Percentiles rank a stretch among this genome's conserved stretches.
phyloP scores from a whole-genome alignment of 805 yeast species.

The Starmerella bombicola region DNA sequence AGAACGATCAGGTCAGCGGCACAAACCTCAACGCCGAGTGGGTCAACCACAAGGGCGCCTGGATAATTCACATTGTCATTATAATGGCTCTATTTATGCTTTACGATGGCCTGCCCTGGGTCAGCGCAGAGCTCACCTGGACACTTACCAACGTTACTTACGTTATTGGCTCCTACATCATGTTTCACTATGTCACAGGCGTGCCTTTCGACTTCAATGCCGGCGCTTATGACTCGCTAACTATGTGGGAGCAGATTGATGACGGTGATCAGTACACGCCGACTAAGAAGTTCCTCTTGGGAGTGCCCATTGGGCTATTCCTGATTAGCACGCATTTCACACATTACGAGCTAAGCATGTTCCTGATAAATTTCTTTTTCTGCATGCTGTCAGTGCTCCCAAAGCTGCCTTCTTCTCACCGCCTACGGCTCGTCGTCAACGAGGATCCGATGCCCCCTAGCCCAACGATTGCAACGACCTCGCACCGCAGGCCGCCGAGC shows the following conservation, averaged over 20 bases:
- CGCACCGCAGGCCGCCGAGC: constrained; percentile 16
- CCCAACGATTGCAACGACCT: constrained; percentile 5
- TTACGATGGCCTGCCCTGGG: constrained; percentile 69
- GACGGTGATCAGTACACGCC: constrained; percentile 97
- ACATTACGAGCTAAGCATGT: constrained; percentile 66
- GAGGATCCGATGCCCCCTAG: constrained; percentile 17
- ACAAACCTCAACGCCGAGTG: constrained; percentile 90
- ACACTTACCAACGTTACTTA: constrained; percentile 83
- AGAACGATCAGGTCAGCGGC: constrained; percentile 76
- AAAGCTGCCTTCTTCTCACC: constrained; percentile 51
- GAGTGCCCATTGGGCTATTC: constrained; percentile 85
- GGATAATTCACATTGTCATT: constrained; percentile 83
- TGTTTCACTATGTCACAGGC: constrained; percentile 95
- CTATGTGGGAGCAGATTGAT: constrained; percentile 98
- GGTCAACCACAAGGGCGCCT: constrained; percentile 91
- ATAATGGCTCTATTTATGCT: constrained; percentile 61
- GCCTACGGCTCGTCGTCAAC: constrained; percentile 27
- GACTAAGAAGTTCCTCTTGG: constrained; percentile 78
- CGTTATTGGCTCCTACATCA: constrained; percentile 80
- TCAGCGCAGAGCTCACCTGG: constrained; percentile 79
- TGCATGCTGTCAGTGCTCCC: constrained; percentile 85
- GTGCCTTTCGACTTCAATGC: constrained; percentile 91
- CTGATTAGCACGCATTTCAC: constrained; percentile 82
- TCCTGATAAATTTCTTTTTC: constrained; percentile 65
- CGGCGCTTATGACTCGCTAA: constrained; percentile 89